Percentiles rank a stretch among this genome's conserved stretches.
phyloP scores from a whole-genome alignment of 2,329 filamentous ascomycete genomes.

The Magnaporthiopsis incrustans region DNA sequence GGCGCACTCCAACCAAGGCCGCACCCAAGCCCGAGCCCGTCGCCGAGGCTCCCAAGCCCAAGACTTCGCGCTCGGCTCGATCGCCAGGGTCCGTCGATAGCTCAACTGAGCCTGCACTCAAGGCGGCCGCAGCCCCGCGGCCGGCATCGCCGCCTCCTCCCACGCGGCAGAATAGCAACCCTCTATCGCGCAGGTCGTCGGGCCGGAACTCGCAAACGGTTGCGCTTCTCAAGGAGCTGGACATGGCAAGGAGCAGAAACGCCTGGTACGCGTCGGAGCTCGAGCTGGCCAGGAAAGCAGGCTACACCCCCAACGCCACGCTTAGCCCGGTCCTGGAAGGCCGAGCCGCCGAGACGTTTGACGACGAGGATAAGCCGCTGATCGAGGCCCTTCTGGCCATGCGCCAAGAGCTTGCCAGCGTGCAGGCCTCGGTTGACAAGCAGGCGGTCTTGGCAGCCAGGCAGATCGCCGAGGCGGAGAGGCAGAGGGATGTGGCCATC shows the following conservation, averaged over 20 bases:
- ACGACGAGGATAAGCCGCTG: conserved; percentile 84
- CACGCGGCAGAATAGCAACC: conserved; percentile 47
- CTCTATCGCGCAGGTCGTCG: conserved; percentile 52
- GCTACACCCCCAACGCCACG: conserved; percentile 67
- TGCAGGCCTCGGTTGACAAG: conserved; percentile 82
- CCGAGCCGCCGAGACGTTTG: conserved; percentile 68
- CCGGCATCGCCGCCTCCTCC: conserved; percentile 53
- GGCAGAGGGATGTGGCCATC: conserved; percentile 88
- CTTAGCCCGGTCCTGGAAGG: conserved; percentile 69
- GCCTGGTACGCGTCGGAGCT: conserved; percentile 97
- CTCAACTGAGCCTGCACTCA: conserved; percentile 48
- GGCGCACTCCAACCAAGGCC: conserved; percentile 50
- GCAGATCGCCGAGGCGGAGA: conserved; percentile 88
- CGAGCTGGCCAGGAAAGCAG: conserved; percentile 81
- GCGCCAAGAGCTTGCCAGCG: conserved; percentile 79
- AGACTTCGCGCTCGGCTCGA: conserved; percentile 43
- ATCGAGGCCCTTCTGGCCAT: conserved; percentile 90
- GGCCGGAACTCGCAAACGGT: conserved; percentile 59
- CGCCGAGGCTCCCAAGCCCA: conserved; percentile 30
- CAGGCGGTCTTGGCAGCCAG: conserved; percentile 80
- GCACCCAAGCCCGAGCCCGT: conserved; percentile 25
- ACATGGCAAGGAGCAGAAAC: conserved; percentile 75
- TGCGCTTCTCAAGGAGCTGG: conserved; percentile 76
- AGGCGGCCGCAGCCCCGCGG: conserved; percentile 29
- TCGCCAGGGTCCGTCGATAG: conserved; percentile 63